Evolutionary conservation across 768 basidiomycete genomes (phyloP), one percentile per base, ranked within the genome.

Genomic region (Melanogaster broomeanus): DNA sequence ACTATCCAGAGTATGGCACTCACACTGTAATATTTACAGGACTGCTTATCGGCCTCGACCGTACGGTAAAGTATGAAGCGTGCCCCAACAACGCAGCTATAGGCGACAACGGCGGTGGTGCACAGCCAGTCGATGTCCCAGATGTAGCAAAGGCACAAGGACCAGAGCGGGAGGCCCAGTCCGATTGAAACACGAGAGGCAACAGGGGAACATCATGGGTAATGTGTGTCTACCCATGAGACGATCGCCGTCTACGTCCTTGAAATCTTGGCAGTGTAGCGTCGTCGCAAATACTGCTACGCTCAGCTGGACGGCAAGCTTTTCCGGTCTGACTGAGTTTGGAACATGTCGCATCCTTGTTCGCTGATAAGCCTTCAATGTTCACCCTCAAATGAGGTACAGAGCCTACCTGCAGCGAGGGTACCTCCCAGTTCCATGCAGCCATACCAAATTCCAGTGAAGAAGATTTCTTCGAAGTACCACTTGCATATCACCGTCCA

Each of bases 211-310:
- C 28, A 71, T 68, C 45, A 80, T 75, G 1, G 78, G 78, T 19
- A 80, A 58, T 0, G 78, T 80, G 2, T 63, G 19, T 4, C 78
- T 68, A 1, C 74, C 74, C 0, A 63, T 63, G n/a, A 65, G 43
- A 5, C 59, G 57, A 43, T 80, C 79, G 0, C 78, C 78, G 18
- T 67, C 63, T 16, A 71, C 57, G 47, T 80, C 79, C 28, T 74
- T 67, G 51, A 76, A 80, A 50, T 80, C 79, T 59, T 79, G 76
- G 3, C 75, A 72, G 19, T 79, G 77, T 10, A 78, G 74, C 4
- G 78, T 80, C 0, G 78, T 77, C 2, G 72, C 59, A 31, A 78
- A 69, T 15, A 77, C 70, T 0, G 66, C 65, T 6, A 70, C 63
- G 22, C 73, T 76, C 42, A 74, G 52, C 38, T 64, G 62, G 30